Evolutionary conservation across 805 yeast genomes (phyloP), one percentile per base, ranked within the genome.

Genomic region (Yamadazyma paraphyllophila): DNA sequence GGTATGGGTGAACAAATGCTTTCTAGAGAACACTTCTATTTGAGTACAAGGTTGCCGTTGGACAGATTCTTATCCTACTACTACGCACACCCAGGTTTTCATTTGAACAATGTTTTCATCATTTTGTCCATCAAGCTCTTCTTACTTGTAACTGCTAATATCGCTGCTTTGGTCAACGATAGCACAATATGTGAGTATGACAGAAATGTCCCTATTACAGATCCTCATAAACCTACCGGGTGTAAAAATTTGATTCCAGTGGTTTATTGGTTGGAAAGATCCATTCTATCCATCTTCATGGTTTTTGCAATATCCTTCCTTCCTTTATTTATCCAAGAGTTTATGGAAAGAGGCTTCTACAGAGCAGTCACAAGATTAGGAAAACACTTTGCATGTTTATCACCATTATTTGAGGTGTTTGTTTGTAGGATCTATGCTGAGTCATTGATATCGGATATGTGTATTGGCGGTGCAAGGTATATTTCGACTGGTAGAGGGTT

Each of bases 1-100:
- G 95, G 95, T 69, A 86, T 86, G 95, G 94, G 94, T 65, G 95
- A 86, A 67, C 95, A 86, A 65, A 83, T 86, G 83, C 71, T 86
- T 49, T 85, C 91, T 24, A 77, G 95, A 69, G 95, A 86, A 64
- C 86, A 86, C 63, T 86, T 82, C 67, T 85, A 85, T 65, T 66
- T 86, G 65, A 89, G 92, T 59, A 83, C 92, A 32, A 90, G 83
- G 60, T 70, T 86, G 51, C 94, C 92, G 36, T 67, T 86, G 58
- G 92, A 86, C 63, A 78, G 92, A 67, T 83, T 86, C 75, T 74
- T 86, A 52, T 83, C 92, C 8, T 86, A 86, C 73, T 86, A 83
- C 71, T 86, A 84, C 66, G 95, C 92, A 13, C 95, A 86, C 65
- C 83, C 89, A 50, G 95, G 95, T 66, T 86, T 86, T 78, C 95